phyloP scores from a whole-genome alignment of 805 yeast species.

The Tetrapisispora taiwanensis region DNA sequence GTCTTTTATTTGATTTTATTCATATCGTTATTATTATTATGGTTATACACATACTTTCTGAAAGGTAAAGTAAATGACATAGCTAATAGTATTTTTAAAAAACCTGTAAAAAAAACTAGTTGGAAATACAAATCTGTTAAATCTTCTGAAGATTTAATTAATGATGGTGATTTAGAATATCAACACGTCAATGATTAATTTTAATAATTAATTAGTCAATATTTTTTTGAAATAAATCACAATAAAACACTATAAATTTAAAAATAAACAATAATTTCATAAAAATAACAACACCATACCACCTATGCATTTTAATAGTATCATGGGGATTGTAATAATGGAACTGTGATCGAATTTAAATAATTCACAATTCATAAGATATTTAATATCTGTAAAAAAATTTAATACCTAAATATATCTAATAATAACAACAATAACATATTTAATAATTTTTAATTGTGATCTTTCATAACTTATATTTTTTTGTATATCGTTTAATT shows the following conservation, averaged over 20 bases:
- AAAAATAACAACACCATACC: background rate
- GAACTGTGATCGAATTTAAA: no score
- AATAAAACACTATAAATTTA: no score
- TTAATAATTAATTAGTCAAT: no score
- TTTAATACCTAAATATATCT: background rate
- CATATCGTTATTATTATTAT: constrained; percentile 10
- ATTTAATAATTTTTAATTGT: no score
- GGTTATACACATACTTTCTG: constrained; percentile 5
- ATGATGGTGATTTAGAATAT: constrained; percentile 13
- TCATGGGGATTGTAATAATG: no score
- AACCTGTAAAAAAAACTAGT: background rate
- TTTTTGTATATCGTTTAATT: no score
- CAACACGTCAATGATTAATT: constrained; percentile 14
- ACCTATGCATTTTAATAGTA: background rate
- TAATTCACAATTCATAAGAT: no score
- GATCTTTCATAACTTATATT: no score
- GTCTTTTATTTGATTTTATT: constrained; percentile 13
- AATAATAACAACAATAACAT: no score
- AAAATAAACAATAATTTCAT: background rate
- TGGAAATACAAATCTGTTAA: constrained; percentile 1
- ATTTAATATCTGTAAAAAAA: no score
- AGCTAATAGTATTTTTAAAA: background rate
- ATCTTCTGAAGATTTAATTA: background rate
- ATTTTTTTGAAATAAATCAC: no score
- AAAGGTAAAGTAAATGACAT: background rate